phyloP scores from a whole-genome alignment of 2,329 filamentous ascomycete species.

The Paradendryphiella salina region DNA sequence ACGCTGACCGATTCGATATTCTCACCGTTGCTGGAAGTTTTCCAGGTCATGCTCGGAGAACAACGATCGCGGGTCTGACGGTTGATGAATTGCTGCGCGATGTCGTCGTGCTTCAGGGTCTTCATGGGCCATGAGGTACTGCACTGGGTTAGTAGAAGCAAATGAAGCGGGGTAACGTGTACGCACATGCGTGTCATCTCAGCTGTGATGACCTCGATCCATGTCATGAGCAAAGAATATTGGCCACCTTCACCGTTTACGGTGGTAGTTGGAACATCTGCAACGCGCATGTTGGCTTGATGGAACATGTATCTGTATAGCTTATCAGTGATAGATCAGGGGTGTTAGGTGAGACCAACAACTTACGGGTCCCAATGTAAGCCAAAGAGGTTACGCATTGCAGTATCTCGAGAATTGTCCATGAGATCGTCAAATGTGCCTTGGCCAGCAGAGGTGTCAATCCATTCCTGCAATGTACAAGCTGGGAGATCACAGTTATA shows the following conservation, averaged over 20 bases:
- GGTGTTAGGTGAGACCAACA: background rate
- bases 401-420: slow-evolving; percentile 55
- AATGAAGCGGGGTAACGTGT: background rate
- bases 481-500: slow-evolving; percentile 64
- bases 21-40: slow-evolving; percentile 48
- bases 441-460: slow-evolving; percentile 59
- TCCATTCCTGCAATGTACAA: slow-evolving; percentile 64
- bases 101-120: slow-evolving; percentile 61
- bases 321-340: slow-evolving; percentile 8
- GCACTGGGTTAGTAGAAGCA: slow-evolving; percentile 7
- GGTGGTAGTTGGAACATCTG: slow-evolving; percentile 52
- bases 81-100: slow-evolving; percentile 56
- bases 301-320: slow-evolving; percentile 62
- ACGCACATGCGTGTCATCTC: slow-evolving; percentile 57
- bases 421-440: slow-evolving; percentile 60
- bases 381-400: slow-evolving; percentile 60
- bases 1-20: slow-evolving; percentile 58
- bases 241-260: slow-evolving; percentile 54
- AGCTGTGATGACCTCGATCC: slow-evolving; percentile 58
- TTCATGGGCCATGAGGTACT: slow-evolving; percentile 57
- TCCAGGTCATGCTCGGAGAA: slow-evolving; percentile 55
- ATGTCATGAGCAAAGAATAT: slow-evolving; percentile 60
- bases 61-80: slow-evolving; percentile 60
- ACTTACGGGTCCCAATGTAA: slow-evolving; percentile 56
- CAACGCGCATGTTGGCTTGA: slow-evolving; percentile 62